Evolutionary conservation across 2,329 filamentous ascomycete genomes (phyloP).

Genomic region (Mollisia scopiformis): DNA sequence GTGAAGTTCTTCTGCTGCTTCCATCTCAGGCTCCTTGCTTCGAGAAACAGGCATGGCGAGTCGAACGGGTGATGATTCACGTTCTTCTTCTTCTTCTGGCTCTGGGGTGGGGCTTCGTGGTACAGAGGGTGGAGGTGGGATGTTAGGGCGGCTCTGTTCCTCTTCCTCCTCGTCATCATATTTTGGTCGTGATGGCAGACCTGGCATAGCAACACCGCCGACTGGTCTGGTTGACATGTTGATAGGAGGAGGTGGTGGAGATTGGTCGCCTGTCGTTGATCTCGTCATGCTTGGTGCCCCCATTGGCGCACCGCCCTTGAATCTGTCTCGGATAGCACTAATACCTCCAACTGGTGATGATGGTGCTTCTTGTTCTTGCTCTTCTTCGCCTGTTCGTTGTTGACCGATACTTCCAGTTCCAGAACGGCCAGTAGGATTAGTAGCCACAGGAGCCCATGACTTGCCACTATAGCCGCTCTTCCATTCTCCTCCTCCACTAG

Average conservation of each 20-base stretch:
- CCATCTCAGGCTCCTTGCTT: conserved; percentile 52
- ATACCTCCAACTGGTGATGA: conserved; percentile 66
- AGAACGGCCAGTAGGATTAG: conserved; percentile 69
- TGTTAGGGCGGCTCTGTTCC: conserved; percentile 51
- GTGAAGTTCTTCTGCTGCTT: conserved; percentile 52
- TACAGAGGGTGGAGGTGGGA: conserved; percentile 44
- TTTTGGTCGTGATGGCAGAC: conserved; percentile 66
- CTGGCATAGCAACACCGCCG: conserved; percentile 77
- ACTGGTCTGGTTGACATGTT: conserved; percentile 61
- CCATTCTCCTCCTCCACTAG: conserved; percentile 77
- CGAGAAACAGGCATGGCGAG: conserved; percentile 85
- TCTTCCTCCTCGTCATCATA: conserved; percentile 50
- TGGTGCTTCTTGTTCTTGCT: conserved; percentile 50
- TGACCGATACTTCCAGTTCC: conserved; percentile 50
- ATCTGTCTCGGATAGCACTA: conserved; percentile 77
- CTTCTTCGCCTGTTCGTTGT: conserved; percentile 65
- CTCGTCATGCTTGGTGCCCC: conserved; percentile 48
- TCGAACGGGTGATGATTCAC: conserved; percentile 75
- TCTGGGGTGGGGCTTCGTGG: conserved; percentile 42
- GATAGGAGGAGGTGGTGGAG: conserved; percentile 41
- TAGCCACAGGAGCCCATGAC: conserved; percentile 84
- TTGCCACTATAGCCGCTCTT: conserved; percentile 91
- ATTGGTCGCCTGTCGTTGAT: conserved; percentile 34
- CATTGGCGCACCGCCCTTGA: conserved; percentile 77
- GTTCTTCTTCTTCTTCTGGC: conserved; percentile 47